phyloP scores from a whole-genome alignment of 805 yeast species.

The Cyberlindnera bimundalis region DNA sequence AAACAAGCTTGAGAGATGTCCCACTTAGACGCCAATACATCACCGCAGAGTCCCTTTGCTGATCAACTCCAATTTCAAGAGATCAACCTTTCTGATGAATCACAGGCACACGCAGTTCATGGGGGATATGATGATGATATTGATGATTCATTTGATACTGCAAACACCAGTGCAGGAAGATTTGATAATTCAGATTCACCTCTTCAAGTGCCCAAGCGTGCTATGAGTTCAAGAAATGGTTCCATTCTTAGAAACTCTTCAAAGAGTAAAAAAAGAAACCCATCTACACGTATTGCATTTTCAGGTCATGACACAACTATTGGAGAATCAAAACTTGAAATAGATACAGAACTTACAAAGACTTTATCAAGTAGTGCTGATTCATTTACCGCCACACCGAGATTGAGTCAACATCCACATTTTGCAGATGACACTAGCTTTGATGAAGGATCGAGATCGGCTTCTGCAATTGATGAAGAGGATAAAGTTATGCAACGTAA shows the following conservation, averaged over 20 bases:
- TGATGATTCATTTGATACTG: conserved; percentile 10
- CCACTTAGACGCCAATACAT: conserved; percentile 5
- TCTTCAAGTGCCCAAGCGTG: conserved; percentile 15
- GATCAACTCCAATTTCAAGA: conserved; percentile 27
- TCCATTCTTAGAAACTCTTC: conserved; percentile 24
- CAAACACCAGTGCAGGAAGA: conserved; percentile 2
- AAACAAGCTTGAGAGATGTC: no score
- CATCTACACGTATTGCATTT: conserved; percentile 24
- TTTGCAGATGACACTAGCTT: conserved; percentile 24
- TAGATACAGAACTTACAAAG: conserved; percentile 17
- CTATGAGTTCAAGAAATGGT: conserved; percentile 13
- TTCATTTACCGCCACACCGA: conserved; percentile 27
- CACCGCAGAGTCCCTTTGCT: conserved; percentile 27
- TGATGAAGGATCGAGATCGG: not conserved
- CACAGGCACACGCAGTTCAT: conserved; percentile 2
- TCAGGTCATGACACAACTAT: conserved; percentile 21
- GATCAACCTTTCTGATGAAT: conserved; percentile 22
- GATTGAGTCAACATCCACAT: conserved; percentile 20
- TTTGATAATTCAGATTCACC: conserved; percentile 5
- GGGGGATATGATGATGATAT: no score
- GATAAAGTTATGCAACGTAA: conserved; percentile 29
- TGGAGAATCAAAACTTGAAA: conserved; percentile 13
- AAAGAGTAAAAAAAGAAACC: conserved; percentile 10
- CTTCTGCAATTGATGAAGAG: conserved; percentile 3
- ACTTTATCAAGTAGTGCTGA: conserved; percentile 16